These are phyloP conservation scores for Ampelocalamus luodianensis DNA, from an alignment of 176 grass and related monocot species.

Conservation along the genomic window DNA sequence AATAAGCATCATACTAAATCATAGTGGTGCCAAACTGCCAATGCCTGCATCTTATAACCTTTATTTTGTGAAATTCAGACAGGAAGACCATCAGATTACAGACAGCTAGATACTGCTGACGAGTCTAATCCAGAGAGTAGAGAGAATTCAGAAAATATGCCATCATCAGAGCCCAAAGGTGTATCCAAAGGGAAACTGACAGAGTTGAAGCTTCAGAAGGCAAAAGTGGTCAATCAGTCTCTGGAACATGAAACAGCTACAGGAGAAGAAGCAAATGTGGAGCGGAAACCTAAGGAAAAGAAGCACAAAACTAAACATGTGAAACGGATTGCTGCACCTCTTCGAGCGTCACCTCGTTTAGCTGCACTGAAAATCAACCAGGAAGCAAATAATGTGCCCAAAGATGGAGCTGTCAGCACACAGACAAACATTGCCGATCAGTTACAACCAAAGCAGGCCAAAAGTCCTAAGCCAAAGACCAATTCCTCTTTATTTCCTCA, in stretches of 20 bases:
- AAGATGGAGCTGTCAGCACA: conserved; percentile 15
- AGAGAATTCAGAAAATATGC: conserved; percentile 24
- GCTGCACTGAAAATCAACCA: conserved; percentile 56
- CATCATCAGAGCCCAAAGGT: conserved; percentile 10
- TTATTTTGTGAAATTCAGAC: conserved; percentile 43
- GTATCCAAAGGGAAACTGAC: conserved; percentile 28
- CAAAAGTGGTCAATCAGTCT: conserved; percentile 4
- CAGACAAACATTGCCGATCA: not conserved
- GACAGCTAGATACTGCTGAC: conserved; percentile 21
- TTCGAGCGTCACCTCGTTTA: conserved; percentile 62
- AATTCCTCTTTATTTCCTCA: conserved; percentile 39
- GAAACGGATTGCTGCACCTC: conserved; percentile 41
- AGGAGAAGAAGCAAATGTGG: conserved; percentile 30
- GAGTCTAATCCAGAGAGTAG: not conserved
- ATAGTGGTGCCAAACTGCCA: not conserved
- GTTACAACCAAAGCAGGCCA: conserved; percentile 24
- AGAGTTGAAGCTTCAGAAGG: conserved; percentile 35
- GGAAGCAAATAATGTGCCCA: conserved; percentile 22
- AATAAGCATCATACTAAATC: conserved; percentile 2
- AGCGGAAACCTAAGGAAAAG: conserved; percentile 45
- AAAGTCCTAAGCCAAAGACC: conserved; percentile 32
- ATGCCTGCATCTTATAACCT: conserved; percentile 15
- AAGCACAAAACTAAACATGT: conserved; percentile 40
- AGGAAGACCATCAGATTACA: conserved; percentile 36
- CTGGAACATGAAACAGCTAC: conserved; percentile 37